Conservation (phyloP, 1,139 yeast species). For the Debaryomycetaceae sp. region DNA sequence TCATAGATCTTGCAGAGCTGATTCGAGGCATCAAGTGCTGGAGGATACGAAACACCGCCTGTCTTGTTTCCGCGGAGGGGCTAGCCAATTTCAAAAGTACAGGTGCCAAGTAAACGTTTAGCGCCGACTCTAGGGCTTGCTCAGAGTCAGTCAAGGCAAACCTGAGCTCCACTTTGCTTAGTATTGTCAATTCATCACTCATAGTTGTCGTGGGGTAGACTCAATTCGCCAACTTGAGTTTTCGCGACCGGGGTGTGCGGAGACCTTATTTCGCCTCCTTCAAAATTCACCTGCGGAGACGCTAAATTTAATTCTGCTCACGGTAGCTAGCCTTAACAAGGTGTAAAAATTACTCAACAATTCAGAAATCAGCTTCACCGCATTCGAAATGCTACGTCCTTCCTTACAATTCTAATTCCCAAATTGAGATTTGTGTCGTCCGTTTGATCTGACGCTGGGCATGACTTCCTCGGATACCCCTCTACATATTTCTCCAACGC, state of each 20-base stretch:
- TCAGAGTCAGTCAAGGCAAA: conserved; percentile 70
- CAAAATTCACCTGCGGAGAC: no score
- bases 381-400: no score
- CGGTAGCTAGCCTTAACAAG: no score
- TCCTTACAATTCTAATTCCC: no score
- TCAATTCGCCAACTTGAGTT: not conserved
- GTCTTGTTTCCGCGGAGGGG: conserved; percentile 54
- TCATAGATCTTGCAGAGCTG: conserved; percentile 41
- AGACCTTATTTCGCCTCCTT: no score
- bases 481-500: no score
- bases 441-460: no score
- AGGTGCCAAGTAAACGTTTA: conserved; percentile 65
- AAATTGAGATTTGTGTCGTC: no score
- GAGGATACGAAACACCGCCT: conserved; percentile 55
- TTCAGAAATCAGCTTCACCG: no score
- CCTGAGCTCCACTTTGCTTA: conserved; percentile 73
- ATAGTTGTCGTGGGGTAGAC: conserved; percentile 19
- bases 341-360: no score
- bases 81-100: conserved; percentile 70
- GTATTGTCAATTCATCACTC: conserved; percentile 44
- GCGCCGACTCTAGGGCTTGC: conserved; percentile 47
- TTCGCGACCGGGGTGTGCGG: not conserved
- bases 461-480: no score
- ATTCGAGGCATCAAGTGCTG: conserved; percentile 62
- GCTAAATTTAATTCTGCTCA: no score